Base-by-base conservation (phyloP, 768 basidiomycete genomes). In the Mycena filopes region DNA sequence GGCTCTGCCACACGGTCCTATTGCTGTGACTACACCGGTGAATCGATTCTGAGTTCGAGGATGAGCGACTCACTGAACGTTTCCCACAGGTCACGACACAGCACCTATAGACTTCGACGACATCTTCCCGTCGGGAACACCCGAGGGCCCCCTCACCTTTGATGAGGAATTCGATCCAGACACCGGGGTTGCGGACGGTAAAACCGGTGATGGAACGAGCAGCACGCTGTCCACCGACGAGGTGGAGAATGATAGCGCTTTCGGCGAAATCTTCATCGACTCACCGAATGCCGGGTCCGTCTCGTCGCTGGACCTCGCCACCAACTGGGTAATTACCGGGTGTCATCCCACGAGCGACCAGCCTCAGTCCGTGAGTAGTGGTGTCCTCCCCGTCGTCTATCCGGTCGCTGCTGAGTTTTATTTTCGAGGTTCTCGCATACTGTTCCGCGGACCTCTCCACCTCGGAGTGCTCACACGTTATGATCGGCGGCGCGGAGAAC, bases 181-280 rank as follows among this genome's bases (percentile, higher is more conserved):
- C 13, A 29, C 13, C 5, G 48, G 48, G 31, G 28, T n/a, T n/a
- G n/a, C n/a, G n/a, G 33, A 51, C 49, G 36, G 49, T 31, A 33
- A 33, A 16, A 33, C 49, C 9, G 49, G 36, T 8, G 49, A 51
- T n/a, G 49, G 49, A 51, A 51, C 31, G 11, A 51, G 29, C 10
- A 33, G 29, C 5, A 51, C 49, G 36, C 36, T 51, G 18, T 33
- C 8, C 11, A 33, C 36, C 33, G 50, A 53, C 18, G 50, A 53
- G 4, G 38, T 38, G n/a, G 50, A 53, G 13, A 38, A 53, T 15
- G 25, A 53, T 21, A 23, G 36, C 21, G 50, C 50, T 12, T 60
- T 60, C 25, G 58, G 58, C 20, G 58, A 60, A 51, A 48, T 60
- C 23, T 51, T 61, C 43, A 61, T 61, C 18, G 33, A 38, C 33